A percentile compares a stretch with the other conserved stretches of the same genome.
Evolutionary conservation across 2,329 filamentous ascomycete species (phyloP).

Genomic region (Botrytis fragariae): DNA sequence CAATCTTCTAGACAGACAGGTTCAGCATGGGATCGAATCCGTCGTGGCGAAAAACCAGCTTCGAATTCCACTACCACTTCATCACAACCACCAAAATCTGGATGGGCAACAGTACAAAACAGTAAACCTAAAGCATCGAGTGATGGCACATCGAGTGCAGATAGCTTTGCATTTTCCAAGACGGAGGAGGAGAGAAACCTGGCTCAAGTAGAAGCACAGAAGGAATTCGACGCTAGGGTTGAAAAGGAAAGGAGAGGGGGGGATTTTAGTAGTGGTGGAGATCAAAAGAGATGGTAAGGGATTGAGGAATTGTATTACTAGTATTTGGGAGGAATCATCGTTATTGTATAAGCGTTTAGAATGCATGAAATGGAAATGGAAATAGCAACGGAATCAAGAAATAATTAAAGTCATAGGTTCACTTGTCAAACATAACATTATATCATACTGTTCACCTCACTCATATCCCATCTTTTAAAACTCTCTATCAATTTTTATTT

Average conservation of each 20-base stretch:
- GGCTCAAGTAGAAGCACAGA: constrained; percentile 33
- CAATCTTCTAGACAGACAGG: background rate
- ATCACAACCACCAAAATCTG: constrained; percentile 18
- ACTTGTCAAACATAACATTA: background rate
- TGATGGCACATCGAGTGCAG: constrained; percentile 20
- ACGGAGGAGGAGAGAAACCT: constrained; percentile 28
- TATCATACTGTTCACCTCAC: too few relatives aligned
- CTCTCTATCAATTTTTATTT: too few relatives aligned
- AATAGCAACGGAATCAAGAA: background rate
- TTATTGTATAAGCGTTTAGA: background rate
- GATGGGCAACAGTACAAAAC: constrained; percentile 24
- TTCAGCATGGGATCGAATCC: constrained; percentile 39
- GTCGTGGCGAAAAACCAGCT: constrained; percentile 28
- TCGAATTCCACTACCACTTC: constrained; percentile 7
- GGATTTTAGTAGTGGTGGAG: constrained; percentile 31
- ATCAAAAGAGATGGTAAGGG: constrained; percentile 31
- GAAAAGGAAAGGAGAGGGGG: constrained; percentile 37
- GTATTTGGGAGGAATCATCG: background rate
- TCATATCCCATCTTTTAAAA: too few relatives aligned
- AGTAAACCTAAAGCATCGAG: constrained; percentile 19
- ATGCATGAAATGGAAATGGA: background rate
- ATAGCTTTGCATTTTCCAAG: constrained; percentile 34
- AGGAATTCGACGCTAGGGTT: constrained; percentile 38
- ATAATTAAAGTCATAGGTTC: background rate
- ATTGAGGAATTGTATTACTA: background rate